Conservation (phyloP, 306 rosid species). For the Gillenia trifoliata region DNA sequence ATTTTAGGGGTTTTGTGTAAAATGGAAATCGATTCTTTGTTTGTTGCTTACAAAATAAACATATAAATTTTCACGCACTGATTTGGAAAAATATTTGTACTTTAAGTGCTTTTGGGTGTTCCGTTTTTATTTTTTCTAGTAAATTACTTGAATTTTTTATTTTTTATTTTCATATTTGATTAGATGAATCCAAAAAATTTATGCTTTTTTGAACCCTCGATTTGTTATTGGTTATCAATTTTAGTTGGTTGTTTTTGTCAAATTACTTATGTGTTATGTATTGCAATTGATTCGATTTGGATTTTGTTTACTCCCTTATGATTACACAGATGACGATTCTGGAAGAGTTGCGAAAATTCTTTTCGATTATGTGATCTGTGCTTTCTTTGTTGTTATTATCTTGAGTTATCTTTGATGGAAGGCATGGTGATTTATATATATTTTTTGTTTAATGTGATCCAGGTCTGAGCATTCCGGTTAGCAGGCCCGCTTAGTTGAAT, state of each 20-base stretch:
- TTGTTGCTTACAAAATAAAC: not conserved
- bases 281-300: not conserved
- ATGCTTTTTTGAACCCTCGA: not conserved
- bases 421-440: not conserved
- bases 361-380: not conserved
- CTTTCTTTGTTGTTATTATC: not conserved
- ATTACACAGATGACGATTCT: not conserved
- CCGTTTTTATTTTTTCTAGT: not conserved
- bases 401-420: not conserved
- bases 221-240: not conserved
- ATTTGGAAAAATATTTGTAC: not conserved
- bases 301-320: not conserved
- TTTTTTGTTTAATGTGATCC: not conserved
- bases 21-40: not conserved
- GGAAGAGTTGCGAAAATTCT: not conserved
- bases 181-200: not conserved
- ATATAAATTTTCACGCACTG: not conserved
- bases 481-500: slow-evolving; percentile 23
- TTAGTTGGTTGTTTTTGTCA: too few species aligned
- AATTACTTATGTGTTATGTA: too few species aligned
- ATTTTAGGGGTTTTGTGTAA: not conserved
- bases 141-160: not conserved
- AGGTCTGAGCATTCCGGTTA: slow-evolving; percentile 47
- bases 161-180: not conserved
- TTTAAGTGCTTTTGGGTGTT: not conserved